Evolutionary conservation across 2,329 filamentous ascomycete species (phyloP), one percentile per base, ranked within the genome.

Genomic region (Fusarium albosuccineum): DNA sequence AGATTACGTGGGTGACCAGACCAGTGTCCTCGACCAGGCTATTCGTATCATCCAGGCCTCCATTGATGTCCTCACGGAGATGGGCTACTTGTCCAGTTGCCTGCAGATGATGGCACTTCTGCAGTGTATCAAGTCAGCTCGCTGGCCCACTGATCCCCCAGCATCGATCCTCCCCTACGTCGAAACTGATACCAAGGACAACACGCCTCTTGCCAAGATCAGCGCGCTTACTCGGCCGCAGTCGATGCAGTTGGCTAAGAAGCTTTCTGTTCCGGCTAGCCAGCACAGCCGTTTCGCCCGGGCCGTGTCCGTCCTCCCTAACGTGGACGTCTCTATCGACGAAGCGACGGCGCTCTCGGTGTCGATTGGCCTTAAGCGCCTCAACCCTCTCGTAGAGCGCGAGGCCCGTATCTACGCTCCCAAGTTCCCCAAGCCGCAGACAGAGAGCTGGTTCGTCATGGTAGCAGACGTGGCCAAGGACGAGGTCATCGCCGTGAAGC

Each of bases 31-130:
- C 1, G 96, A 99, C 77, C 96, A 99, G 77, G 92, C 93, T 6
- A 96, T 99, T 61, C 96, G 96, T 87, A 96, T 99, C 77, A 90
- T 97, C 34, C 96, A 99, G 78, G 97, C 96, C 1, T 92, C 91
- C 6, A 95, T 99, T 73, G 97, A 99, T 76, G 91, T 97, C 9
- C 86, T 98, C 60, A 92, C 95, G 1, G 97, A 99, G 78, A 80
- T 97, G n/a, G 92, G 93, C 10, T 90, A 92, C 74, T 81, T 94
- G 6, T 91, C 91, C 17, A 94, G 91, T 59, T 93, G 91, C 68
- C 83, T 90, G 44, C 87, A 89, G 80, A 94, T 97, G 89, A 92
- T 98, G 66, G 88, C 85, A 14, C 84, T 99, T 1, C 86, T 99
- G 29, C 94, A 98, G 79, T 94, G 90, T 75, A 91, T 99, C 82